Base-by-base conservation (phyloP, 768 basidiomycete genomes). In the Kwoniella heveanensis region DNA sequence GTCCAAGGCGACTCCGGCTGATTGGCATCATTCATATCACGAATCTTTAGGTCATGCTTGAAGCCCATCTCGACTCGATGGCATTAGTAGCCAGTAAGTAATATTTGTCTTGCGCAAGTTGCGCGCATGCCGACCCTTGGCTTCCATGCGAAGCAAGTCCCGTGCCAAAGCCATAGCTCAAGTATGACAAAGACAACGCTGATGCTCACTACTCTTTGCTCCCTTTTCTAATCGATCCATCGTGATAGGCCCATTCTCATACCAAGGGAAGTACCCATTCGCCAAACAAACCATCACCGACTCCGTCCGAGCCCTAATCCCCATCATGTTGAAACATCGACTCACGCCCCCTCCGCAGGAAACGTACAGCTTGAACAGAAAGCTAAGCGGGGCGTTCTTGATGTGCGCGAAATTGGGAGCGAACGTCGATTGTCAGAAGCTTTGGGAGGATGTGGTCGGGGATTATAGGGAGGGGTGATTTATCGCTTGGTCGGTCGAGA, bases 301-400 rank as follows among this genome's bases (percentile, higher is more conserved):
- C 3, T 82, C 86, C 62, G 93, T 98, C 55, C 85, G 92, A 25
- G 84, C 83, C 2, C 84, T 85, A 30, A 97, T 99, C 50, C 94
- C 95, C 0, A 82, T 90, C 57, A 98, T 99, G 92, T 83, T 99
- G 61, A 83, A 85, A 70, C 84, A 96, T 73, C 84, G 94, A 52
- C 83, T 96, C 27, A 93, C 92, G 0, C 95, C 95, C 0, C 95
- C 95, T 1, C 95, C 95, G 0, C 82, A 86, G 61, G 94, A 98
- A 81, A 97, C 95, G 1, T 97, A 97, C 79, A 92, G 90, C 78
- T 81, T 97, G 57, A 98, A 99, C 78, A 82, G 92, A 36, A 83
- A 83, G 60, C 64, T 83, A 25, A 80, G 79, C 47, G 83, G 83
- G 4, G 80, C 81, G 4, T 83, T 83, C 72, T 67, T 83, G 29